phyloP scores from a whole-genome alignment of 2,329 filamentous ascomycete species.

The Davidsoniella virescens region DNA sequence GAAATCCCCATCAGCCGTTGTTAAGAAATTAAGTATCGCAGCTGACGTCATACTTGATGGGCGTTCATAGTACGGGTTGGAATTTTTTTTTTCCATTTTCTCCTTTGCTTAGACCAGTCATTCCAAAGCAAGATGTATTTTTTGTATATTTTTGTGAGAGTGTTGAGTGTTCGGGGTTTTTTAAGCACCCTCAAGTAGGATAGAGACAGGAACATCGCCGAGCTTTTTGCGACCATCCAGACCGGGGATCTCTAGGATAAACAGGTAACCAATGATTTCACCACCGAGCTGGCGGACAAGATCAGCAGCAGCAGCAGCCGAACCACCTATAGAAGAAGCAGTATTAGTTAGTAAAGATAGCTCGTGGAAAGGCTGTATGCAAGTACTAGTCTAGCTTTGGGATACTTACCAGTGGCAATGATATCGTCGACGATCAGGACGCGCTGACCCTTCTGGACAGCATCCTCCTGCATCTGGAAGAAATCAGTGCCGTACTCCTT shows the following conservation, averaged over 20 bases:
- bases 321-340: conserved; percentile 49
- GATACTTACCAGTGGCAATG: conserved; percentile 76
- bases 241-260: conserved; percentile 90
- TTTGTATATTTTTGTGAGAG: background rate
- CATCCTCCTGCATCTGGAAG: conserved; percentile 88
- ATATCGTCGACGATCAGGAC: conserved; percentile 94
- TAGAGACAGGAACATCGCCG: conserved; percentile 58
- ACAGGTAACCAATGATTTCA: conserved; percentile 73
- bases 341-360: conserved; percentile 2
- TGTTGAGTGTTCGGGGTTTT: conserved; percentile 2
- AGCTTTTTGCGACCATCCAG: conserved; percentile 86
- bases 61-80: too few species aligned
- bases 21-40: too few species aligned
- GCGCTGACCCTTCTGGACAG: conserved; percentile 70
- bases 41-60: too few species aligned
- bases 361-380: conserved; percentile 12
- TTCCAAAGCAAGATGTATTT: background rate
- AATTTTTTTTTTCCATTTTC: too few species aligned
- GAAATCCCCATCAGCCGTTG: too few species aligned
- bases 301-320: conserved; percentile 70
- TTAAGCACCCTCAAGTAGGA: conserved; percentile 50
- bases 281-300: conserved; percentile 79
- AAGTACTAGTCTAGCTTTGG: background rate
- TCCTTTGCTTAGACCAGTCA: too few species aligned
- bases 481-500: conserved; percentile 95